These are phyloP conservation scores for Corymbia citriodora DNA, from an alignment of 441 rosid species.

Conservation along the genomic window DNA sequence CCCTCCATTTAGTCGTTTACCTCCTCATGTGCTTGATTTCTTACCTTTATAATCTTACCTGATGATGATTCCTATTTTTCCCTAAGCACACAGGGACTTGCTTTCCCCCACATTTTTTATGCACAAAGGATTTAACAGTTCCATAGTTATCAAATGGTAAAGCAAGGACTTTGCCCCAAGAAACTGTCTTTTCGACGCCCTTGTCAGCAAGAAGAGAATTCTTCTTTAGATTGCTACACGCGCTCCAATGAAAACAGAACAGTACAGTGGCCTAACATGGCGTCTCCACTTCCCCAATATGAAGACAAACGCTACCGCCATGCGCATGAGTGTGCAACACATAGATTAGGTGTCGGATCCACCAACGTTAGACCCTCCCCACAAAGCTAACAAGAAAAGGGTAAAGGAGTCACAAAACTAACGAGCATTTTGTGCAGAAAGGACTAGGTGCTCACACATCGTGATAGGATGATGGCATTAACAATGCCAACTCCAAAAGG, in stretches of 20 bases:
- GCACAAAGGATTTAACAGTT: background rate
- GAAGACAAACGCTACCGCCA: background rate
- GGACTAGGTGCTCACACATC: background rate
- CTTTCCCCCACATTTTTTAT: background rate
- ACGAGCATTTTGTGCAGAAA: background rate
- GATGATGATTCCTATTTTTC: background rate
- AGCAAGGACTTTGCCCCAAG: background rate
- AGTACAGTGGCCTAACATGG: background rate
- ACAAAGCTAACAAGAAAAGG: background rate
- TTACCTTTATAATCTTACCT: background rate
- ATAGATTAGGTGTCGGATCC: background rate
- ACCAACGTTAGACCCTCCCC: background rate
- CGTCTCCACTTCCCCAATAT: background rate
- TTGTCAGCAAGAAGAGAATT: background rate
- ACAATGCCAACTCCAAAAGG: background rate
- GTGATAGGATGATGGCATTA: background rate
- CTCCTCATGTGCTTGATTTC: background rate
- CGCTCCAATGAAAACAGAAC: background rate
- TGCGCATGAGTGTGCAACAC: background rate
- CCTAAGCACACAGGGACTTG: background rate
- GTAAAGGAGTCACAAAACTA: background rate
- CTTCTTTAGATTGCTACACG: background rate
- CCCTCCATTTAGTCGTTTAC: background rate
- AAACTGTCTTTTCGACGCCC: background rate
- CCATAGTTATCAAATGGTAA: background rate